Base-by-base conservation (phyloP, 2,329 filamentous ascomycete species). In the Talaromyces sp. region DNA sequence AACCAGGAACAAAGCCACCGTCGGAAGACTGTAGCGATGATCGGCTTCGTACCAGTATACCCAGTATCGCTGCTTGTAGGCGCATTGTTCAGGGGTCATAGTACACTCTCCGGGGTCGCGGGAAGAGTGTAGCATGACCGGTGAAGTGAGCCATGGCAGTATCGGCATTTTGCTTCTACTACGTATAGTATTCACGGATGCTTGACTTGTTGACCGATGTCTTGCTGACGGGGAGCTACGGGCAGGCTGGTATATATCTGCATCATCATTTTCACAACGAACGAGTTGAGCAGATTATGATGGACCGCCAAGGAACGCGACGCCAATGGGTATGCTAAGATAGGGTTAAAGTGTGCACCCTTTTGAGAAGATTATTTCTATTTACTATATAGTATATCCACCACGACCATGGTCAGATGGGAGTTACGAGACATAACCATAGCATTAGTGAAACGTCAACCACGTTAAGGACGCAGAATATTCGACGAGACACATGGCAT, bases 1-100 rank as follows among this genome's bases (percentile, higher is more conserved):
- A 8, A 75, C 73, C 67, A 83, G 70, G 73, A 86, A 84, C 68
- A 86, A 83, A 11, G 81, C 83, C 3, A 85, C 74, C 0, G 83
- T 85, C 1, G 80, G 78, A 9, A 85, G 71, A 1, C 79, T 81
- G 68, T 81, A 86, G 24, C 80, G 78, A 66, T 82, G 79, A 68
- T 86, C 84, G 37, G 83, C 82, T 63, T 83, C 74, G 68, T 84
- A 69, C 68, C 68, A 73, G 43, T 67, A 67, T 27, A 68, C 56
- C 71, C 71, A 73, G 50, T 69, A 68, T 7, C 50, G 54, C 3
- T 31, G 35, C 39, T 71, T 70, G 31, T 68, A 72, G 14, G 68
- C 70, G 59, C 71, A 73, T 54, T 73, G 70, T 60, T 71, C 69
- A 2, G 71, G 66, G 1, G 72, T 72, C 67, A 73, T 68, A 16